Conservation (phyloP, 1,284 basidiomycete species). For the Malassezia dermatis region DNA sequence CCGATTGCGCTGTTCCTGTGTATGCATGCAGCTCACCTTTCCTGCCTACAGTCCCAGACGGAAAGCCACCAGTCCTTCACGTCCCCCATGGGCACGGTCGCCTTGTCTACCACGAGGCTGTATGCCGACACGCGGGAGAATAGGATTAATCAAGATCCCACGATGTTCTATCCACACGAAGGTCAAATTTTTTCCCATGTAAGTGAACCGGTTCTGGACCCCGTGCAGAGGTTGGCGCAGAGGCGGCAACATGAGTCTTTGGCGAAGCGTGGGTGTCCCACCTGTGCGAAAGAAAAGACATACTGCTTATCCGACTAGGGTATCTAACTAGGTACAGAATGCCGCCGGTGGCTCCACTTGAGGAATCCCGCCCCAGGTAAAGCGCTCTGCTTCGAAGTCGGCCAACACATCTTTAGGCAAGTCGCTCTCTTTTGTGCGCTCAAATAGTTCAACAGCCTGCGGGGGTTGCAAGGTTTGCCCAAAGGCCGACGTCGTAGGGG, state of each 20-base stretch:
- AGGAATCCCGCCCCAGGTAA: conserved; percentile 12
- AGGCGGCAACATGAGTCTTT: not conserved
- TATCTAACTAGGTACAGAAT: conserved; percentile 10
- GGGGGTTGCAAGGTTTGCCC: not conserved
- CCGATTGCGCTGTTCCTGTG: conserved; percentile 33
- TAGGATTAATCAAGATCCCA: not conserved
- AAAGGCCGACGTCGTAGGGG: not conserved
- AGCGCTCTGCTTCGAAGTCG: conserved; percentile 6
- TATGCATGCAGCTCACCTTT: conserved; percentile 33
- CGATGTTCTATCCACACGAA: not conserved
- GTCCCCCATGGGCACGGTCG: not conserved
- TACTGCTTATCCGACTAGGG: conserved; percentile 3
- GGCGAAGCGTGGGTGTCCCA: conserved; percentile 7
- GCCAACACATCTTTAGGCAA: conserved; percentile 10
- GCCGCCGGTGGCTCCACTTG: conserved; percentile 14
- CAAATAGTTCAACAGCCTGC: not conserved
- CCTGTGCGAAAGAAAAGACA: not conserved
- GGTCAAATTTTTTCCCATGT: not conserved
- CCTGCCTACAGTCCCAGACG: conserved; percentile 15
- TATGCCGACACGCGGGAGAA: not conserved
- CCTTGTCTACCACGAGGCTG: not conserved
- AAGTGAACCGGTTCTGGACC: not conserved
- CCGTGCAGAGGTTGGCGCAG: not conserved
- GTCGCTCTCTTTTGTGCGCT: not conserved
- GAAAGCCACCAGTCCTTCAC: not conserved